Percentiles rank a stretch among this genome's conserved stretches.
These are phyloP conservation scores for Arabidopsis thaliana DNA, from an alignment of 345 rosid species.

Conservation along the genomic window DNA sequence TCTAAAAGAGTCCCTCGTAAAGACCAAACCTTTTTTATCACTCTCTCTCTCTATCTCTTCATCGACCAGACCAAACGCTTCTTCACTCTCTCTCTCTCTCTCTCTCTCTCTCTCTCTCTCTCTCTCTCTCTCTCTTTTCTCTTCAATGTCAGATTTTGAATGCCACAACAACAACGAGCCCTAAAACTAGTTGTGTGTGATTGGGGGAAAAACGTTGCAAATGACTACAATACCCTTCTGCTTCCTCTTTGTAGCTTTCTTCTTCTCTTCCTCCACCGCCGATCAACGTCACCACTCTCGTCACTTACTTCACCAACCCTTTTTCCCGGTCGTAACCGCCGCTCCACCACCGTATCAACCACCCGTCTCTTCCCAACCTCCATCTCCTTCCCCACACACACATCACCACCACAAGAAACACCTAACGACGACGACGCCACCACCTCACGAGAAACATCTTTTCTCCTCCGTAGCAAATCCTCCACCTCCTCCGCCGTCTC, in stretches of 20 bases:
- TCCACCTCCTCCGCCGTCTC: conserved; percentile 45
- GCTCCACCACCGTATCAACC: conserved; percentile 56
- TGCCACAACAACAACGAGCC: conserved; percentile 34
- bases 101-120: conserved; percentile 20
- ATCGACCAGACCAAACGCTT: conserved; percentile 31
- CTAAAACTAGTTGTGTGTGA: conserved; percentile 12
- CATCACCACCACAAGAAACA: conserved; percentile 46
- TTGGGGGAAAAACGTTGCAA: background rate
- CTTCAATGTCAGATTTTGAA: conserved; percentile 45
- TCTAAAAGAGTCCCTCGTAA: conserved; percentile 25
- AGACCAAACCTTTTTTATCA: conserved; percentile 19
- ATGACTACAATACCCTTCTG: conserved; percentile 35
- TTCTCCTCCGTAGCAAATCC: conserved; percentile 47
- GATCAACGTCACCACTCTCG: conserved; percentile 44
- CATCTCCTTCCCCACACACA: conserved; percentile 47
- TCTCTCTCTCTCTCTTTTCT: conserved; percentile 9
- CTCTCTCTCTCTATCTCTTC: conserved; percentile 24
- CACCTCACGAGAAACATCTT: conserved; percentile 57
- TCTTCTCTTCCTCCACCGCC: conserved; percentile 39
- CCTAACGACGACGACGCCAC: conserved; percentile 37
- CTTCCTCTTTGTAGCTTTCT: background rate
- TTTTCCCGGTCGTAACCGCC: conserved; percentile 50
- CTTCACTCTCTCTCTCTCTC: conserved; percentile 9
- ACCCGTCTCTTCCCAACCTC: conserved; percentile 39
- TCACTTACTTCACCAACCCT: conserved; percentile 76